A percentile compares a stretch with the other conserved stretches of the same genome.
Conservation (phyloP, 108 stramenopile species). For the Skeletonema grethae region DNA sequence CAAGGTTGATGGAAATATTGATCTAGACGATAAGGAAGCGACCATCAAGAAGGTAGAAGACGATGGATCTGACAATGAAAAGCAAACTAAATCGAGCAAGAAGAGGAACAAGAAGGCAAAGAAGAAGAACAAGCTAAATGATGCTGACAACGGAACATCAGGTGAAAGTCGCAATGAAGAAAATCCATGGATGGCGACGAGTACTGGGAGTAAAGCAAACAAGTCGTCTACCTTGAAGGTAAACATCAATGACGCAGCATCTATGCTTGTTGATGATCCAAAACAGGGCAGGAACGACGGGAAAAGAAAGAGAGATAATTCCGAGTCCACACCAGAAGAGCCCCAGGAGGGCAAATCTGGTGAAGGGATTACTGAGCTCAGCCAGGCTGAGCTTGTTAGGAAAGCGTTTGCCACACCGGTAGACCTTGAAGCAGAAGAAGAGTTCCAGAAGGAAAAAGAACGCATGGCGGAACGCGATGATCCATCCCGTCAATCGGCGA, state of each 20-base stretch:
- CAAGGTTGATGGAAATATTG: constrained; percentile 24
- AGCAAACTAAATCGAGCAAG: constrained; percentile 27
- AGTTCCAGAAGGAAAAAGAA: constrained; percentile 92
- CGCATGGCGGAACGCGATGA: constrained; percentile 74
- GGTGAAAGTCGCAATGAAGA: constrained; percentile 17
- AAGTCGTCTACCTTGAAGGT: constrained; percentile 26
- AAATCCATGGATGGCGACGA: constrained; percentile 48
- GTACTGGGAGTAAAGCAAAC: constrained; percentile 10
- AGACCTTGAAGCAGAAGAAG: constrained; percentile 83
- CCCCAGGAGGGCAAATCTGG: constrained; percentile 4
- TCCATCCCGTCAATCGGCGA: constrained; percentile 61
- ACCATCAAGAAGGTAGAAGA: constrained; percentile 23
- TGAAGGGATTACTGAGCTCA: constrained; percentile 37
- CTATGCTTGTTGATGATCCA: constrained; percentile 42
- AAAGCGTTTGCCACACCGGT: constrained; percentile 89
- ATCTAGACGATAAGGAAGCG: neutral
- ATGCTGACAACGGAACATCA: constrained; percentile 4
- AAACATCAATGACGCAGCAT: constrained; percentile 45
- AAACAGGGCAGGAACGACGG: constrained; percentile 4
- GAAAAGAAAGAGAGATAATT: constrained; percentile 9
- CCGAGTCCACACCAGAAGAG: constrained; percentile 3
- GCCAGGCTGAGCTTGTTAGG: constrained; percentile 90
- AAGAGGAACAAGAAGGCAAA: constrained; percentile 29
- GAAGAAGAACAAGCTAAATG: constrained; percentile 16
- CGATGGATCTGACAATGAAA: constrained; percentile 7